Base-by-base conservation (phyloP, 2,329 filamentous ascomycete species). In the Ascochyta fabae region DNA sequence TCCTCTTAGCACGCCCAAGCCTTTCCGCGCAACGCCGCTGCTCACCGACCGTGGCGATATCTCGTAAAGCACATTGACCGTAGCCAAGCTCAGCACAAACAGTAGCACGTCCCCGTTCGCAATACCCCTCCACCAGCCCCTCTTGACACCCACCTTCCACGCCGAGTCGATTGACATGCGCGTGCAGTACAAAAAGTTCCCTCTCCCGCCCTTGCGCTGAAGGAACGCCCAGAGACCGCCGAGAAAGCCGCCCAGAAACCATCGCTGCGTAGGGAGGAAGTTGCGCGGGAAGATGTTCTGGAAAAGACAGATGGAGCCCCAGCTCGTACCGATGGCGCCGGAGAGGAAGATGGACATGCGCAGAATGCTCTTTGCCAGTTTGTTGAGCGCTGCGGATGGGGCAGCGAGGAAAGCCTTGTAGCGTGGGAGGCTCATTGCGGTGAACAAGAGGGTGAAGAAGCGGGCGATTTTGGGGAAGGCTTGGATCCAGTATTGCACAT, bases 121-220 rank as follows among this genome's bases (percentile, higher is more conserved):
- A 72, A 95, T 83, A 10, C 91, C 91, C 61, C 84, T 86, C 92
- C 94, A 96, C 86, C 92, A 92, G 1, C 91, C 85, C 31, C 88
- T 82, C 86, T 98, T 98, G 51, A 90, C 86, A n/a, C 93, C 92
- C 0, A 96, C 91, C 80, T 96, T 96, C 91, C 92, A 98, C 41
- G 92, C 76, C 34, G 86, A 91, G 72, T 96, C 90, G 27, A 96
- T 81, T 56, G 89, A 92, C n/a, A 88, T 79, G 2, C 93, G 84
- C 27, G 90, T 86, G 61, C 86, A 88, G 75, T 95, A 95, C 58
- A 97, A 67, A 75, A 96, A 96, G 50, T 91, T 84, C 1, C 83
- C 81, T 85, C 57, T 59, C 2, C 74, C 68, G 22, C 83, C 79
- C 45, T 81, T 80, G 40, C 88, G 81, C 70, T 92, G 89, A 2